These are phyloP conservation scores for Pelargonium citronellum DNA, from an alignment of 441 rosid genomes.

Conservation along the genomic window DNA sequence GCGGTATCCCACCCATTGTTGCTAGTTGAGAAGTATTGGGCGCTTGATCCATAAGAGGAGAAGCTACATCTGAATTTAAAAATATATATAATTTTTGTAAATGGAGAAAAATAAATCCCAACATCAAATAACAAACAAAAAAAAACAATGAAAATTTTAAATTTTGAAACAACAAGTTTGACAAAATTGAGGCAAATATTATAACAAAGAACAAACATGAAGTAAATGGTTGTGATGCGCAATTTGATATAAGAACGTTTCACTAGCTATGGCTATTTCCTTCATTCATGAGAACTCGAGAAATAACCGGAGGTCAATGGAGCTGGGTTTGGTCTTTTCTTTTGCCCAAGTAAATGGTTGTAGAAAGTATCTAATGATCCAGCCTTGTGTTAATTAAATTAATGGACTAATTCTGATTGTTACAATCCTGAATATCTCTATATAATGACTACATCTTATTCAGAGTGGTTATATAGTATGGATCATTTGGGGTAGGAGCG, in stretches of 20 bases:
- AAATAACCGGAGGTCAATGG: no score
- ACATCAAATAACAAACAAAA: conserved; percentile 5
- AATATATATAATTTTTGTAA: conserved; percentile 12
- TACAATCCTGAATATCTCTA: no score
- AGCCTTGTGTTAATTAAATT: no score
- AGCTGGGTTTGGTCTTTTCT: no score
- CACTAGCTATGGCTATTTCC: no score
- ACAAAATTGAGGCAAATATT: neutral
- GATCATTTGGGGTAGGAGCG: no score
- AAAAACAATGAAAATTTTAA: neutral
- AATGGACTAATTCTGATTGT: no score
- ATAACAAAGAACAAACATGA: conserved; percentile 3
- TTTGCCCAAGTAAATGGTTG: no score
- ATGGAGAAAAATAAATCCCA: conserved; percentile 9
- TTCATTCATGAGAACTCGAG: no score
- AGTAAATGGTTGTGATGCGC: neutral
- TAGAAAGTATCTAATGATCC: no score
- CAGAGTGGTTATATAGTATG: no score
- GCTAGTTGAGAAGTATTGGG: conserved; percentile 33
- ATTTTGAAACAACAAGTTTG: neutral
- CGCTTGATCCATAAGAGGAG: conserved; percentile 24
- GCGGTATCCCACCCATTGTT: conserved; percentile 22
- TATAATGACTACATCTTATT: no score
- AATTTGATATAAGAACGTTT: neutral
- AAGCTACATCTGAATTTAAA: conserved; percentile 33